Conservation (phyloP, 148 eudicot genomes). For the Pouteria glomerata region DNA sequence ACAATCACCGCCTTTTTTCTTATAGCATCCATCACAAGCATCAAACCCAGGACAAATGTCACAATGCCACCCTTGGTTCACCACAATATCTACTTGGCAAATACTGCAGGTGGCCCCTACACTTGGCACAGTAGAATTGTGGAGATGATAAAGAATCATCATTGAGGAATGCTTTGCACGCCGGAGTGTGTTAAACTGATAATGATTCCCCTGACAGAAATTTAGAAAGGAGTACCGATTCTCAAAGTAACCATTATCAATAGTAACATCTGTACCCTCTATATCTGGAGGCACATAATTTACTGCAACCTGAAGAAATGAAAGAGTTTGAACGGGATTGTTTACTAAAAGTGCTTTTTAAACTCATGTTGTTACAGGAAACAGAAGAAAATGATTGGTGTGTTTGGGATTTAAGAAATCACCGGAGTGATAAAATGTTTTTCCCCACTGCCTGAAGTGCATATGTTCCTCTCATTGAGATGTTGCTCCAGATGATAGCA, state of each 20-base stretch:
- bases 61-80: slow-evolving; percentile 45
- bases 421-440: slow-evolving; percentile 62
- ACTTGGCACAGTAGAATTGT: slow-evolving; percentile 27
- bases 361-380: background rate
- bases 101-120: slow-evolving; percentile 31
- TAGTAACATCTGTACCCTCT: slow-evolving; percentile 55
- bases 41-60: slow-evolving; percentile 45
- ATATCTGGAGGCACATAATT: slow-evolving; percentile 50
- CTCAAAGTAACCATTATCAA: slow-evolving; percentile 53
- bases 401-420: background rate
- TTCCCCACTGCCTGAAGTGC: slow-evolving; percentile 50
- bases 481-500: slow-evolving; percentile 37
- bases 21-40: slow-evolving; percentile 49
- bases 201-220: slow-evolving; percentile 70
- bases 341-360: background rate
- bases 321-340: too few relatives aligned
- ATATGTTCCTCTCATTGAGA: slow-evolving; percentile 26
- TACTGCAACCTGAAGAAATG: slow-evolving; percentile 41
- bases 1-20: slow-evolving; percentile 32
- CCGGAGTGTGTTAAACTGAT: slow-evolving; percentile 72
- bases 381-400: background rate
- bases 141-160: slow-evolving; percentile 85
- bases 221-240: slow-evolving; percentile 59
- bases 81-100: slow-evolving; percentile 35
- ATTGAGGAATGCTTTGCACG: slow-evolving; percentile 89